A percentile compares a stretch with the other conserved stretches of the same genome.
phyloP scores from a whole-genome alignment of 257 asterid species.

The Verbascum thapsus region DNA sequence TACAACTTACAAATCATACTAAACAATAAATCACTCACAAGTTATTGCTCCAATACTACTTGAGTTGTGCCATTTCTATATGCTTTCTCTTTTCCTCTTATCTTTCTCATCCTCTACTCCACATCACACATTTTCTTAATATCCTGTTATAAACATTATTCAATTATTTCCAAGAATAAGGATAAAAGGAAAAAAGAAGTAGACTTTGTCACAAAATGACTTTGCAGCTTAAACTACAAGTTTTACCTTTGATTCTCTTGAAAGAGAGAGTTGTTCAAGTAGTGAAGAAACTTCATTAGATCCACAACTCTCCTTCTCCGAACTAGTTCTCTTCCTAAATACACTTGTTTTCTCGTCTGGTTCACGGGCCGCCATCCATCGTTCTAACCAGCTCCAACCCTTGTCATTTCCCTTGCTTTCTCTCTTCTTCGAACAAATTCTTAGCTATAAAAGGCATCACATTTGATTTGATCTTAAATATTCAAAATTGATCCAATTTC shows the following conservation, averaged over 20 bases:
- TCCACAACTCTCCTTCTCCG: constrained; percentile 66
- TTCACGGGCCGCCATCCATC: constrained; percentile 71
- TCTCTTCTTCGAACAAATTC: constrained; percentile 54
- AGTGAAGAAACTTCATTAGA: constrained; percentile 51
- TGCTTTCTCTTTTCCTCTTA: constrained; percentile 40
- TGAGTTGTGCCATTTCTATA: constrained; percentile 23
- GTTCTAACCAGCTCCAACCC: constrained; percentile 62
- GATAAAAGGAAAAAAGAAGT: background rate
- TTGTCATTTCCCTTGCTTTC: constrained; percentile 28
- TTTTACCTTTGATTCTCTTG: constrained; percentile 41
- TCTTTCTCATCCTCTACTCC: constrained; percentile 40
- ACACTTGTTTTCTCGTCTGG: constrained; percentile 30
- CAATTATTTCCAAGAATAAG: background rate
- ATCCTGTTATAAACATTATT: constrained; percentile 13
- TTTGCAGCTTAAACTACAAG: too few relatives aligned
- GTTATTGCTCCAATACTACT: constrained; percentile 24
- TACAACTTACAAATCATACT: too few relatives aligned
- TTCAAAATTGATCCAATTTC: background rate
- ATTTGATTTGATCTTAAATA: background rate
- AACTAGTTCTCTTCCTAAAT: constrained; percentile 37
- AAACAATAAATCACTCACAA: too few relatives aligned
- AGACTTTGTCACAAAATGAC: background rate
- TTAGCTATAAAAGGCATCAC: constrained; percentile 29
- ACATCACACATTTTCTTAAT: constrained; percentile 29
- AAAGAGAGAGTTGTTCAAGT: constrained; percentile 34